phyloP scores from a whole-genome alignment of 495 filamentous ascomycete species.

The Parmelia sp. region DNA sequence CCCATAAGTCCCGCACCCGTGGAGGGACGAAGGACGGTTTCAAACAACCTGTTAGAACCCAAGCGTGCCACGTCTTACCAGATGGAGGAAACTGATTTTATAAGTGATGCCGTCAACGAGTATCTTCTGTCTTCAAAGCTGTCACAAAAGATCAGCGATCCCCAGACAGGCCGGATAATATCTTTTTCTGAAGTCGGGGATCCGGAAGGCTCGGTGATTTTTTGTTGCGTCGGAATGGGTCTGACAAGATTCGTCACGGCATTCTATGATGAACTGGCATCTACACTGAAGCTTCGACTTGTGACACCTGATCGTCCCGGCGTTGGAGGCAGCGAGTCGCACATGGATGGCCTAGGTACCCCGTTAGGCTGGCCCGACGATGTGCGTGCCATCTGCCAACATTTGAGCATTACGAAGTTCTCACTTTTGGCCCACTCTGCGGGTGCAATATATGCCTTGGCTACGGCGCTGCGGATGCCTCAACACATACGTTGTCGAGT shows the following conservation, averaged over 20 bases:
- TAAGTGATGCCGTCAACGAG: slow-evolving; percentile 80
- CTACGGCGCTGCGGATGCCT: slow-evolving; percentile 90
- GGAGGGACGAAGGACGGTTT: slow-evolving; percentile 37
- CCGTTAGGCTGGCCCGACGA: slow-evolving; percentile 97
- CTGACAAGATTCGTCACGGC: slow-evolving; percentile 92
- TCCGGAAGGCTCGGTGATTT: slow-evolving; percentile 82
- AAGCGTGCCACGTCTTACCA: slow-evolving; percentile 40
- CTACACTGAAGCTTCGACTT: slow-evolving; percentile 78
- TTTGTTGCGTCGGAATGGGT: slow-evolving; percentile 98
- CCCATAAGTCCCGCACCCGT: slow-evolving; percentile 31
- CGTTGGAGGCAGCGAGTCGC: slow-evolving; percentile 84
- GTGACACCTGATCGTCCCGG: slow-evolving; percentile 94
- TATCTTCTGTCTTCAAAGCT: slow-evolving; percentile 78
- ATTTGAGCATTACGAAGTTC: slow-evolving; percentile 90
- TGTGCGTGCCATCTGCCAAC: slow-evolving; percentile 88
- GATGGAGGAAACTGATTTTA: slow-evolving; percentile 72
- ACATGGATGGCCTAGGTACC: slow-evolving; percentile 70
- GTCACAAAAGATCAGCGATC: slow-evolving; percentile 78
- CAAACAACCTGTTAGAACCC: slow-evolving; percentile 27
- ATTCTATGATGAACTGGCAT: slow-evolving; percentile 94
- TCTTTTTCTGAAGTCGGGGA: slow-evolving; percentile 97
- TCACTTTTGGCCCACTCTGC: slow-evolving; percentile 97
- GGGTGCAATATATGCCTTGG: slow-evolving; percentile 94
- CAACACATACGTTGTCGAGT: slow-evolving; percentile 93
- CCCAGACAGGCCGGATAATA: slow-evolving; percentile 77